Evolutionary conservation across 139 green algal species (phyloP), one percentile per base, ranked within the genome.

Genomic region (Coccomyxa sp.): DNA sequence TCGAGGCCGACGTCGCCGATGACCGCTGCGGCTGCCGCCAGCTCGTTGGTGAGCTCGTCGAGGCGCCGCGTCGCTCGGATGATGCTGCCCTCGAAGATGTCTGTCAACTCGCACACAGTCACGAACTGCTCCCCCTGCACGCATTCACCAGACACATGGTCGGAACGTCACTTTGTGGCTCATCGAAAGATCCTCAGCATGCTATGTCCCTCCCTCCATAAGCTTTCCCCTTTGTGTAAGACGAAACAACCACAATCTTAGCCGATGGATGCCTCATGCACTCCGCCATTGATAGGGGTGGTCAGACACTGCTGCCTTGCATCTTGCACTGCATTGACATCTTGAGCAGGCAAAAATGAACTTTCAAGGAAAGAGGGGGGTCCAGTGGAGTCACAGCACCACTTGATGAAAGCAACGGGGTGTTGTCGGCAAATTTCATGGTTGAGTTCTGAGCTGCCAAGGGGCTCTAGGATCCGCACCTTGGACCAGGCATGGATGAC

Each of bases 81-180:
- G 82, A 99, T 92, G 82, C 82, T 94, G 23, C 97, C 97, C 88
- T 99, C 97, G 86, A 97, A 99, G 0, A 98, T 88, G 81, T 98
- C 95, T n/a, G 95, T 96, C 85, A 89, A 87, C 13, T 88, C 76
- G 66, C 85, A 92, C 63, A 95, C 68, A 63, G 91, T 79, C 12
- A 82, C 80, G 71, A 91, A 92, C 13, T 63, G 76, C 4, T 57
- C 59, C 11, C 85, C 85, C 85, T 88, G 79, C 67, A 80, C 0
- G n/a, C 63, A 71, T 9, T 4, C 63, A 66, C 10, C 63, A 71
- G 10, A 21, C 3, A 21, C 30, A 32, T 13, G 74, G 21, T 31
- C 3, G 30, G 74, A 7, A 45, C 18, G 63, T 71, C 21, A 71
- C 1, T 71, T 1, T 71, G 63, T 3, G 10, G 38, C 38, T 71